phyloP scores from a whole-genome alignment of 345 rosid genomes.

The Rhodamnia rubescens region DNA sequence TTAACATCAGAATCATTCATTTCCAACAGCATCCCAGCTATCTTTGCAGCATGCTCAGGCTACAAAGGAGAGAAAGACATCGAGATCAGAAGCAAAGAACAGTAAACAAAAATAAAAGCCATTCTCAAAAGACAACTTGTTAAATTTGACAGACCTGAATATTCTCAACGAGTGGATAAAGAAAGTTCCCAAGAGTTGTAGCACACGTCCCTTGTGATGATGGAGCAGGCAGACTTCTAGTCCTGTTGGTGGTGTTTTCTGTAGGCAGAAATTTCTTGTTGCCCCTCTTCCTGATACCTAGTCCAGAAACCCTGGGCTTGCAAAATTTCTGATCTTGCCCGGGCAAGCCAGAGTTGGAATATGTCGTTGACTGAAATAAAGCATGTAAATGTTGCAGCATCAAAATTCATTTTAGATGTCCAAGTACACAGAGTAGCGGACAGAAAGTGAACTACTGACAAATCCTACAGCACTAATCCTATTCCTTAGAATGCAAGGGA shows the following conservation, averaged over 20 bases:
- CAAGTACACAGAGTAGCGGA: not conserved
- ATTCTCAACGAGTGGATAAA: slow-evolving; percentile 2
- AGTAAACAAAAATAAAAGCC: not conserved
- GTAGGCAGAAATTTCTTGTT: not conserved
- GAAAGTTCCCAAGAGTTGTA: not conserved
- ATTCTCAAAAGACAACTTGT: not conserved
- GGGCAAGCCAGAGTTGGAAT: not conserved
- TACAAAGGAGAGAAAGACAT: not conserved
- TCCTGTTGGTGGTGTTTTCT: not conserved
- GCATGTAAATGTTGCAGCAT: not conserved
- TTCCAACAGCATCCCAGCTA: slow-evolving; percentile 7
- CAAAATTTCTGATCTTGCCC: not conserved
- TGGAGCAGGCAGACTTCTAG: not conserved
- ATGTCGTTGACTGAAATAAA: slow-evolving; percentile 4
- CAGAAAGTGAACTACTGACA: not conserved
- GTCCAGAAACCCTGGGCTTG: not conserved
- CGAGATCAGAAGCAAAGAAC: not conserved
- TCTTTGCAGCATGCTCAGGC: slow-evolving; percentile 7
- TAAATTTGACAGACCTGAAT: slow-evolving; percentile 6
- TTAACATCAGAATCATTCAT: slow-evolving; percentile 4
- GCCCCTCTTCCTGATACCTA: not conserved
- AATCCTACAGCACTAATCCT: not conserved
- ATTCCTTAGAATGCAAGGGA: not conserved
- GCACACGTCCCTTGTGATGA: not conserved
- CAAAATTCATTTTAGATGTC: not conserved